Percentiles rank a stretch among this genome's conserved stretches.
phyloP scores from a whole-genome alignment of 2,329 filamentous ascomycete genomes.

The Hypocreales sp. region DNA sequence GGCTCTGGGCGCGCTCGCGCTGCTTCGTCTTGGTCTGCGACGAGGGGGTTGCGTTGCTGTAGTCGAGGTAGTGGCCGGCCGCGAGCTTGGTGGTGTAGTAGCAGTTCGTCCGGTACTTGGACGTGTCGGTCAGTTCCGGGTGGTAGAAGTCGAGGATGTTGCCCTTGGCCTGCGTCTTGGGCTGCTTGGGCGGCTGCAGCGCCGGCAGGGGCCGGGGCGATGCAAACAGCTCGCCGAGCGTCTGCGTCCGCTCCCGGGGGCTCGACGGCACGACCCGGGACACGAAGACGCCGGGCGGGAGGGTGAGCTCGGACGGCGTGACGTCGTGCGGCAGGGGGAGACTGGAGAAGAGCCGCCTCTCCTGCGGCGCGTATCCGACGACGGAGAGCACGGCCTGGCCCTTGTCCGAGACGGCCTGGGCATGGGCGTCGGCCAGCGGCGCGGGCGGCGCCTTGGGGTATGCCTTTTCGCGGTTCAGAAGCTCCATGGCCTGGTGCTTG shows the following conservation, averaged over 20 bases:
- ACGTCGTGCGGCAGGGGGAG: conserved; percentile 30
- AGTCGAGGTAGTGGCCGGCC: conserved; percentile 55
- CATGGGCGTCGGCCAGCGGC: conserved; percentile 20
- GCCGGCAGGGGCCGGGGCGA: conserved; percentile 48
- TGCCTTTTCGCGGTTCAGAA: conserved; percentile 45
- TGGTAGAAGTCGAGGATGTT: conserved; percentile 36
- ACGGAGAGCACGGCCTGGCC: conserved; percentile 55
- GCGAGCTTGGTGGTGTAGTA: conserved; percentile 54
- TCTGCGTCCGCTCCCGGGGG: conserved; percentile 35
- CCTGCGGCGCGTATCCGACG: conserved; percentile 56
- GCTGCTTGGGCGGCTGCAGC: conserved; percentile 55
- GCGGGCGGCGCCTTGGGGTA: conserved; percentile 26
- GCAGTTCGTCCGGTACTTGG: conserved; percentile 34
- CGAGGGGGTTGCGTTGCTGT: conserved; percentile 45
- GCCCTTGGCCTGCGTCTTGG: conserved; percentile 53
- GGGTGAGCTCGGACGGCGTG: conserved; percentile 24
- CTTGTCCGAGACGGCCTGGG: conserved; percentile 21
- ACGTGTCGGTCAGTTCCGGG: conserved; percentile 39
- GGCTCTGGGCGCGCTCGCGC: conserved; percentile 55
- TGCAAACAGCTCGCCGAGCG: conserved; percentile 61
- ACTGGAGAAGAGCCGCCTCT: conserved; percentile 76
- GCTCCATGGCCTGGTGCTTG: conserved; percentile 43
- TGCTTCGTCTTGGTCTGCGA: conserved; percentile 45
- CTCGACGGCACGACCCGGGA: conserved; percentile 18
- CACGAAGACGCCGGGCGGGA: conserved; percentile 59